Conservation (phyloP, 2,329 filamentous ascomycete genomes). For the Talaromyces marneffei region DNA sequence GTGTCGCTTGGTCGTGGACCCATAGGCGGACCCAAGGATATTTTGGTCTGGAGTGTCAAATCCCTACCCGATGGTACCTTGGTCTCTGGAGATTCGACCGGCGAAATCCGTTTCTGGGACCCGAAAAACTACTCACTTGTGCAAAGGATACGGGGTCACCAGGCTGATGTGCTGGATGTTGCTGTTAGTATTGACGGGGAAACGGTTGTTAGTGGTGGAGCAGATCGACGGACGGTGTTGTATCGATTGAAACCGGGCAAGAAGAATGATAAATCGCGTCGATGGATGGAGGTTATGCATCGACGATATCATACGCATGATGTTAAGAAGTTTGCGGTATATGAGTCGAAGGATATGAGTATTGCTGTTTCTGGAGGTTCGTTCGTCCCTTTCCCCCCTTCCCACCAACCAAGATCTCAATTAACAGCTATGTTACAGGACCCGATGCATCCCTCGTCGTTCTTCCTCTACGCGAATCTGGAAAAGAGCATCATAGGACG, state of each 20-base stretch:
- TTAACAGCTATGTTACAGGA: constrained; percentile 45
- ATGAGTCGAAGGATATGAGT: constrained; percentile 76
- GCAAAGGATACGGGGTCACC: constrained; percentile 79
- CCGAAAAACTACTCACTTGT: constrained; percentile 83
- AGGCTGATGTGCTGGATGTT: constrained; percentile 86
- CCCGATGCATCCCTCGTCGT: constrained; percentile 80
- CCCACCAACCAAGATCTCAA: background rate
- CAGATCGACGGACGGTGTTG: constrained; percentile 79
- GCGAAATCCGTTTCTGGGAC: constrained; percentile 89
- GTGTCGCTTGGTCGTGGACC: constrained; percentile 82
- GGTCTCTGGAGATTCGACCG: constrained; percentile 89
- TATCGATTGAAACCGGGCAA: constrained; percentile 58
- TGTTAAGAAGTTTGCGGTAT: constrained; percentile 88
- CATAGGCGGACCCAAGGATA: constrained; percentile 70
- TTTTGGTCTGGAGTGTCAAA: constrained; percentile 90
- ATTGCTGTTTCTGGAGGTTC: constrained; percentile 86
- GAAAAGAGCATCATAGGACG: constrained; percentile 71
- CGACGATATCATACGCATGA: constrained; percentile 86
- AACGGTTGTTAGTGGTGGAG: constrained; percentile 80
- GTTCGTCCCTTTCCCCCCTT: background rate
- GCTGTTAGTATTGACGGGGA: constrained; percentile 73
- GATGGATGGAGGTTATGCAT: constrained; percentile 83
- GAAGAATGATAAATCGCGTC: constrained; percentile 50
- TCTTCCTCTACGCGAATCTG: constrained; percentile 70
- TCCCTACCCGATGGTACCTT: constrained; percentile 82